Conservation (phyloP, 1,284 basidiomycete genomes). For the Phlebopus sp. region DNA sequence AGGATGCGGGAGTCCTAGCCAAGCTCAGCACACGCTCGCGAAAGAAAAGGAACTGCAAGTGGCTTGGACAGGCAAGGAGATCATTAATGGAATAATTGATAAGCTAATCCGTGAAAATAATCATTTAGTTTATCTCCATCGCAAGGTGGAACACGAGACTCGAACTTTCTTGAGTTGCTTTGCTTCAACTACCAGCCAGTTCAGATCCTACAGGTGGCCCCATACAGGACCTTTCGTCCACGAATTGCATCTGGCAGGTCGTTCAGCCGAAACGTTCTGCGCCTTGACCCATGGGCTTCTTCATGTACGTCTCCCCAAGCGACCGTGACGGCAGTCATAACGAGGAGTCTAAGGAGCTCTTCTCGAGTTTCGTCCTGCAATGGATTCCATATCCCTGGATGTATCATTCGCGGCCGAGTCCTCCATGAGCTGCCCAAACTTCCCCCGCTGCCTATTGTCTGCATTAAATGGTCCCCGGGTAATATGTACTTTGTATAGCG, state of each 20-base stretch:
- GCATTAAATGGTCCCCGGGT: too few relatives aligned
- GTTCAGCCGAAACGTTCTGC: too few relatives aligned
- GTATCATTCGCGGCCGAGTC: conserved; percentile 45
- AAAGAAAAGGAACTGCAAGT: conserved; percentile 1
- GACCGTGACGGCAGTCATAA: not conserved
- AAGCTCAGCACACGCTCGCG: not conserved
- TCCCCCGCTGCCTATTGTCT: too few relatives aligned
- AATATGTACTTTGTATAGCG: too few relatives aligned
- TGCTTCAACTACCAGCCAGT: conserved; percentile 38
- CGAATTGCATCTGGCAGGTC: too few relatives aligned
- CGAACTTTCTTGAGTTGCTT: conserved; percentile 42
- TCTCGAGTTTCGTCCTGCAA: not conserved
- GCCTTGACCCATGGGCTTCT: too few relatives aligned
- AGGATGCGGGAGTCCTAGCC: not conserved
- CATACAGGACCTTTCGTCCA: too few relatives aligned
- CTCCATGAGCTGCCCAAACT: too few relatives aligned
- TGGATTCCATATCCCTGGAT: conserved; percentile 39
- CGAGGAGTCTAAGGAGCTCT: too few relatives aligned
- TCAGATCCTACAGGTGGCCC: too few relatives aligned
- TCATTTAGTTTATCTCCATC: not conserved
- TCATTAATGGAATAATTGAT: conserved; percentile 19
- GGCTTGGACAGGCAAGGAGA: conserved; percentile 9
- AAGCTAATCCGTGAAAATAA: conserved; percentile 17
- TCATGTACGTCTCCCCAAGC: conserved; percentile 3
- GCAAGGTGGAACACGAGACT: not conserved